Evolutionary conservation across 164 flowering plant genomes (phyloP), one percentile per base, ranked within the genome.

Genomic region (Dillenia turbinata): DNA sequence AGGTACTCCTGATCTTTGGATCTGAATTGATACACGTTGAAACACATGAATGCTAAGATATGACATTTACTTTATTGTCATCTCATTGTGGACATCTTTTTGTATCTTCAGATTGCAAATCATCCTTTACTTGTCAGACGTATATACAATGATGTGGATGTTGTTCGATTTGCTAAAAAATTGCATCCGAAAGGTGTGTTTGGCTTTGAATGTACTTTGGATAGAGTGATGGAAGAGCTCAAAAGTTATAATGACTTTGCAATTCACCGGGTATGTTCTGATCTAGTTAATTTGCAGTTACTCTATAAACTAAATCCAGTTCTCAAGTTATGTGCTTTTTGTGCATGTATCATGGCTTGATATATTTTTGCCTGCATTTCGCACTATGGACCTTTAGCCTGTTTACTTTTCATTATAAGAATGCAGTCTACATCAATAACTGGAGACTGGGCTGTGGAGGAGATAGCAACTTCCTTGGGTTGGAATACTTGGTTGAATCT

Each of bases 41-140:
- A 19, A 19, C 22, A 19, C 22, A 19, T 19, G 22, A 19, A 19
- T 19, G 22, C 22, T 19, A 19, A 19, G 22, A 19, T 19, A 1
- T 19, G 22, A 19, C 22, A 19, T 19, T 1, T 19, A 19, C 22
- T 19, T 19, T 19, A 19, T 19, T 19, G 22, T 19, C 22, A 19
- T 19, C 22, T 19, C 22, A 1, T 19, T 19, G 22, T 19, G 22
- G 22, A 19, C 22, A 19, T 19, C 54, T 55, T 49, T 17, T 22
- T 52, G 17, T 14, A 13, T 65, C 15, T 59, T 52, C 78, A 93
- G 98, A 93, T 93, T 67, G 97, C 98, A 70, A 93, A 93, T 76
- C 98, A 93, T 79, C 97, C 97, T 57, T 84, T 93, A 69, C 69
- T 93, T 59, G 88, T 90, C 70, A 84, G 98, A 84, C 90, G 96